Percentiles rank a stretch among this genome's conserved stretches.
Conservation (phyloP, 2,329 filamentous ascomycete species). For the Colletotrichum karsti region DNA sequence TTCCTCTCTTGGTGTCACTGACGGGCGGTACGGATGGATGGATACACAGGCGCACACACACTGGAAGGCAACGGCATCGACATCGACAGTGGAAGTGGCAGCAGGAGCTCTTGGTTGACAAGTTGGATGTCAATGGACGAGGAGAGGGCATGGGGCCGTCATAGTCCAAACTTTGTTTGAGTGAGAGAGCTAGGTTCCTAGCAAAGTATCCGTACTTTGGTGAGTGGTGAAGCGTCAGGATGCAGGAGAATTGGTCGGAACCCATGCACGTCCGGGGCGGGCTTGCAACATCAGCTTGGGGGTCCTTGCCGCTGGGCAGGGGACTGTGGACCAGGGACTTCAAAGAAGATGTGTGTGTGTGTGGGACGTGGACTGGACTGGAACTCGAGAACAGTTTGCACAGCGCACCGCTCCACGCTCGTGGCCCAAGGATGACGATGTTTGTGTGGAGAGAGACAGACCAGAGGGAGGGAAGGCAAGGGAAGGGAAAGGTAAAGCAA, state of each 20-base stretch:
- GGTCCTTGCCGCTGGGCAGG: background rate
- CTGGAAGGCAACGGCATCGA: background rate
- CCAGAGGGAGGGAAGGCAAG: background rate
- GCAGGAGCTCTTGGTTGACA: background rate
- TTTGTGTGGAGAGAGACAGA: no score
- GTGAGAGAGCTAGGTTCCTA: background rate
- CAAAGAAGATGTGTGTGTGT: no score
- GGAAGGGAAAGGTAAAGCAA: background rate
- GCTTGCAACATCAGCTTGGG: background rate
- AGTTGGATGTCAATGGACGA: background rate
- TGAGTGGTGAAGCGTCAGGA: slow-evolving; percentile 13
- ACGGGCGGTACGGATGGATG: background rate
- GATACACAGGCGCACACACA: background rate
- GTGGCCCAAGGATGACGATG: slow-evolving; percentile 5
- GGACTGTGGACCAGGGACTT: background rate
- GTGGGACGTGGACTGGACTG: background rate
- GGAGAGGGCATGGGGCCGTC: slow-evolving; percentile 17
- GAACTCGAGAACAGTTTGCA: background rate
- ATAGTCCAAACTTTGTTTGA: slow-evolving; percentile 32
- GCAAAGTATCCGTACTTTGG: no score
- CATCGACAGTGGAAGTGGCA: background rate
- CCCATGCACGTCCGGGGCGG: slow-evolving; percentile 20
- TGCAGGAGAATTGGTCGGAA: slow-evolving; percentile 12
- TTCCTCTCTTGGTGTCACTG: background rate
- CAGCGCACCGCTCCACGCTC: background rate